These are phyloP conservation scores for Calonectria honghensis DNA, from an alignment of 2,329 filamentous ascomycete genomes.

Conservation along the genomic window DNA sequence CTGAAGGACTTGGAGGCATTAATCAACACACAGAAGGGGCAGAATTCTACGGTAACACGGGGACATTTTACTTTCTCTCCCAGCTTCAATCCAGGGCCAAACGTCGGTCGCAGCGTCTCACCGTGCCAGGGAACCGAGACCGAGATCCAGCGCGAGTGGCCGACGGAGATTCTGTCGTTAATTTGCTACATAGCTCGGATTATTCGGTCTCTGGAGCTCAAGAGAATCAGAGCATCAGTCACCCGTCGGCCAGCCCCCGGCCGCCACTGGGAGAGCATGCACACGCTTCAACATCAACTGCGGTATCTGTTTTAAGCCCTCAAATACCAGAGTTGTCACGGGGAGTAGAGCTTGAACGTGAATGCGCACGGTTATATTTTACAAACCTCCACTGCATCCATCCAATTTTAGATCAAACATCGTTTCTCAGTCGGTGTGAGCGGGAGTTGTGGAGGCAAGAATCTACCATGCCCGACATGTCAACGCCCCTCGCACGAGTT, in stretches of 20 bases:
- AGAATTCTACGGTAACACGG: slow-evolving; percentile 37
- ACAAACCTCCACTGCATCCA: slow-evolving; percentile 38
- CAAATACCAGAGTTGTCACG: neutral
- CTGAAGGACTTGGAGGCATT: slow-evolving; percentile 36
- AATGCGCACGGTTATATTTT: slow-evolving; percentile 38
- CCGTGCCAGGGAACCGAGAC: neutral
- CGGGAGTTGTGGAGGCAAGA: slow-evolving; percentile 23
- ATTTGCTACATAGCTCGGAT: slow-evolving; percentile 39
- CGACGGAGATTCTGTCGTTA: slow-evolving; percentile 35
- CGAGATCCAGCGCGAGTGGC: neutral
- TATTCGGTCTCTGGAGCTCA: slow-evolving; percentile 25
- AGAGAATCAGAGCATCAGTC: slow-evolving; percentile 6
- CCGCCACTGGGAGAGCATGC: neutral
- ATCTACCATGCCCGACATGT: neutral
- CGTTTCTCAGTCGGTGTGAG: slow-evolving; percentile 30
- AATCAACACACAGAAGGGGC: slow-evolving; percentile 39
- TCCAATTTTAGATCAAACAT: slow-evolving; percentile 33
- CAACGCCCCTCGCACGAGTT: slow-evolving; percentile 10
- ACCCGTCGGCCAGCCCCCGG: slow-evolving; percentile 1
- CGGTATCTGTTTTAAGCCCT: neutral
- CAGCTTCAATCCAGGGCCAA: slow-evolving; percentile 32
- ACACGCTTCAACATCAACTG: neutral
- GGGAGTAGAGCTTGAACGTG: slow-evolving; percentile 25
- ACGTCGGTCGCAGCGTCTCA: neutral
- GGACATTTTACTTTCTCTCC: slow-evolving; percentile 41